These are phyloP conservation scores for Blepharisma stoltei DNA, from an alignment of 73 alveolate genomes.

Conservation along the genomic window DNA sequence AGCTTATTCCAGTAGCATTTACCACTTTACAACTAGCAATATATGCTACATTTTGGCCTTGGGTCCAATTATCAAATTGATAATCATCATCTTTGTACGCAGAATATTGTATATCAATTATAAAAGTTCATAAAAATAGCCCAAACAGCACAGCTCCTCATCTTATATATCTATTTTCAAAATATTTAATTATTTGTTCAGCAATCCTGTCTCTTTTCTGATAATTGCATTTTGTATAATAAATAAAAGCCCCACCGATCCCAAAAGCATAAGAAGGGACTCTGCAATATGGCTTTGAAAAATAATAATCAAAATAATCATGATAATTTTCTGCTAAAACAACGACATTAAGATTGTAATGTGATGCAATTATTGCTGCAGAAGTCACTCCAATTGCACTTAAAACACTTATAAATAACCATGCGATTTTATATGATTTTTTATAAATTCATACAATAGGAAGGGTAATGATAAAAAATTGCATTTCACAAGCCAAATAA, in stretches of 20 bases:
- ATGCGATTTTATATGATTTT: neutral
- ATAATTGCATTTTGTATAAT: neutral
- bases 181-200: neutral
- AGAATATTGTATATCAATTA: neutral
- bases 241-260: neutral
- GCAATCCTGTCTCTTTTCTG: neutral
- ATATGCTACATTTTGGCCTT: neutral
- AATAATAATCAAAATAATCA: neutral
- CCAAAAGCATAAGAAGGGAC: neutral
- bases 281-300: neutral
- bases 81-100: slow-evolving; percentile 2
- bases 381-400: neutral
- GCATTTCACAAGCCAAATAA: neutral
- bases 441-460: neutral
- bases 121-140: neutral
- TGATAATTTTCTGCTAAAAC: neutral
- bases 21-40: neutral
- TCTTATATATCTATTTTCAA: neutral
- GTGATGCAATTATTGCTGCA: neutral
- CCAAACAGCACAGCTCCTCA: neutral
- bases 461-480: neutral
- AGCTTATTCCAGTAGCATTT: neutral
- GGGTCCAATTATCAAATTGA: neutral
- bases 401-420: neutral
- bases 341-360: neutral